Conservation (phyloP, 768 basidiomycete species). For the Tricholoma saponaceum region DNA sequence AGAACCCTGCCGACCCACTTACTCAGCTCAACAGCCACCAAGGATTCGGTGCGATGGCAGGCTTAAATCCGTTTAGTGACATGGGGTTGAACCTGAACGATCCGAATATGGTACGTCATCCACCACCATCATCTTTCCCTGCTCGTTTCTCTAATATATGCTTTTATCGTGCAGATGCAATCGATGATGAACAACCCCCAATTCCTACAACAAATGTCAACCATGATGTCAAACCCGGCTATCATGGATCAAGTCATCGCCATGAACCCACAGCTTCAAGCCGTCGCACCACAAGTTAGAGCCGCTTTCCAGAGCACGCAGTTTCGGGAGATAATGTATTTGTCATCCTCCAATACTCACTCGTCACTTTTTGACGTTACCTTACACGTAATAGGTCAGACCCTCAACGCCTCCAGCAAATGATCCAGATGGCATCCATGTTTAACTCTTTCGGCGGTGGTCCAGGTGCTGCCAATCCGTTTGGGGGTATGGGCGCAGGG, state of each 20-base stretch:
- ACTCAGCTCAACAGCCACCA: constrained; percentile 76
- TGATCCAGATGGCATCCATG: constrained; percentile 70
- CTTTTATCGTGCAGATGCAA: constrained; percentile 64
- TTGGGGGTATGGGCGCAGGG: neutral
- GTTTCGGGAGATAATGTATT: constrained; percentile 74
- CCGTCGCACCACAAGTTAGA: constrained; percentile 72
- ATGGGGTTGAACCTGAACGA: constrained; percentile 91
- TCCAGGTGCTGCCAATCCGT: constrained; percentile 10
- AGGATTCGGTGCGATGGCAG: constrained; percentile 77
- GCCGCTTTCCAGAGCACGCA: constrained; percentile 60
- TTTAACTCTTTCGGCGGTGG: constrained; percentile 24
- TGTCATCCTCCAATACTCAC: constrained; percentile 3
- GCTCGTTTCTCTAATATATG: neutral
- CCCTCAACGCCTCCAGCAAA: constrained; percentile 69
- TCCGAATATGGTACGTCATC: constrained; percentile 74
- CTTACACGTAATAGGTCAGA: constrained; percentile 46
- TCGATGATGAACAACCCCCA: constrained; percentile 82
- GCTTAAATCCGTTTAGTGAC: constrained; percentile 88
- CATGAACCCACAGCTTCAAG: constrained; percentile 70
- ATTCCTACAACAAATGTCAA: constrained; percentile 84
- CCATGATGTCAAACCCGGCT: constrained; percentile 84
- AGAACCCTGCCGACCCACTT: constrained; percentile 83
- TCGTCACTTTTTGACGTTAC: neutral
- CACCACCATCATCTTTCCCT: too few relatives aligned
- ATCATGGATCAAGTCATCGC: constrained; percentile 84